Evolutionary conservation across 768 basidiomycete species (phyloP).

Genomic region (Rhodotorula kratochvilovae): DNA sequence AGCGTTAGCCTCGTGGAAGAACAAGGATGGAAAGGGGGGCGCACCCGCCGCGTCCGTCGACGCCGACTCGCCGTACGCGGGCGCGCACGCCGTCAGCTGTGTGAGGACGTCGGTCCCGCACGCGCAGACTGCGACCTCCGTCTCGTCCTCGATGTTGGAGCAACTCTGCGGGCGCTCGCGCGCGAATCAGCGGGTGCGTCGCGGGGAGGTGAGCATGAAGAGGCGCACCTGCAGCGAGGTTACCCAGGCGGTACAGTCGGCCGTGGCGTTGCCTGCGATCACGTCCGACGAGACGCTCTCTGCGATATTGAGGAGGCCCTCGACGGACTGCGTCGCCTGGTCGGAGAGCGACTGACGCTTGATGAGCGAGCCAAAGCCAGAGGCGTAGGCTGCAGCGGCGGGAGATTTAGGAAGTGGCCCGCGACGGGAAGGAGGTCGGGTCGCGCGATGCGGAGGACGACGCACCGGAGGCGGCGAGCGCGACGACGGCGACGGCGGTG

Average conservation of each 20-base stretch:
- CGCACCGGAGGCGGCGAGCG: constrained; percentile 8
- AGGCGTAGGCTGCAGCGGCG: neutral
- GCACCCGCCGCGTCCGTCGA: neutral
- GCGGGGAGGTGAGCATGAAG: neutral
- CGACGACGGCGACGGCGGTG: neutral
- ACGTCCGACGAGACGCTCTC: constrained; percentile 8
- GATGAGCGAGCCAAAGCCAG: neutral
- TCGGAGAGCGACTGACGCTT: constrained; percentile 12
- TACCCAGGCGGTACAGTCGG: constrained; percentile 6
- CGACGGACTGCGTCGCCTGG: neutral
- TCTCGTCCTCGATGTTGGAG: neutral
- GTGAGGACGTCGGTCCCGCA: neutral
- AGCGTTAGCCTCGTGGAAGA: neutral
- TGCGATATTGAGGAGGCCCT: constrained; percentile 19
- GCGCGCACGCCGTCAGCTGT: constrained; percentile 10
- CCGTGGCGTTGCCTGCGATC: neutral
- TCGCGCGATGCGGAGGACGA: too few relatives aligned
- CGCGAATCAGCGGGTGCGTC: too few relatives aligned
- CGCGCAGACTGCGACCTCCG: constrained; percentile 7
- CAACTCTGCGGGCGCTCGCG: constrained; percentile 5
- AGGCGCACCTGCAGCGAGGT: neutral
- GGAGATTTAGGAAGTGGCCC: too few relatives aligned
- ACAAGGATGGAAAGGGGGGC: neutral
- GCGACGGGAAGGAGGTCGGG: neutral
- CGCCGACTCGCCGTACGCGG: neutral